Base-by-base conservation (phyloP, 2,329 filamentous ascomycete genomes). In the Aspergillus cejpii region DNA sequence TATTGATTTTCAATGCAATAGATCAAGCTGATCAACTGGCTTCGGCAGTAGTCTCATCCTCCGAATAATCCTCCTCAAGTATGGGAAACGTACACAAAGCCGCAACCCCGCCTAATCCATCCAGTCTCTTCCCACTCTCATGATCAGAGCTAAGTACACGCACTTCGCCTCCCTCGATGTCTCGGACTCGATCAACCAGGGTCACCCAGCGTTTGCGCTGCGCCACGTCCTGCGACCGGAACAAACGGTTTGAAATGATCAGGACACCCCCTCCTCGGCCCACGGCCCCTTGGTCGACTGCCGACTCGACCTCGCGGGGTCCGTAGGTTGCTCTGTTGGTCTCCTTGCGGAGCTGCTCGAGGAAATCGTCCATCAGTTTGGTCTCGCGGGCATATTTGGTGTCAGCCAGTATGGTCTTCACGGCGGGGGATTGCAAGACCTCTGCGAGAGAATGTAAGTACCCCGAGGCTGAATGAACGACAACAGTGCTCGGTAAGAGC, bases 301-400 rank as follows among this genome's bases (percentile, higher is more conserved):
- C 91, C 49, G 79, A 80, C 60, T 87, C 82, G 2, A 95, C 89
- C 42, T 94, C 87, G 11, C 75, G 78, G 0, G 84, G 80, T 0
- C 92, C 92, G 66, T 98, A 98, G 77, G 90, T 95, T 2, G 90
- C 91, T 45, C 85, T 80, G 2, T 87, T 86, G 53, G 96, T 90
- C 51, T 97, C 90, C 48, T 80, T 80, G 41, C 90, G 82, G 47
- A 98, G 73, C 49, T 87, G 74, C 0, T 82, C 78, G 56, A 85
- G 81, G 62, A 97, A 89, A 36, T 82, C 79, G 58, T 97, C 89
- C 81, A 98, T 89, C 48, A 87, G 74, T 28, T 76, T 78, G 1
- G 88, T 88, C 67, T 96, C 90, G 48, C 82, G 80, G 2, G 87
- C 83, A 62, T 92, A 96, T 59, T 91, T 92, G 52, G 89, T 92